phyloP scores from a whole-genome alignment of 202 grass and related monocot species.

The Tripidium arundinaceum region DNA sequence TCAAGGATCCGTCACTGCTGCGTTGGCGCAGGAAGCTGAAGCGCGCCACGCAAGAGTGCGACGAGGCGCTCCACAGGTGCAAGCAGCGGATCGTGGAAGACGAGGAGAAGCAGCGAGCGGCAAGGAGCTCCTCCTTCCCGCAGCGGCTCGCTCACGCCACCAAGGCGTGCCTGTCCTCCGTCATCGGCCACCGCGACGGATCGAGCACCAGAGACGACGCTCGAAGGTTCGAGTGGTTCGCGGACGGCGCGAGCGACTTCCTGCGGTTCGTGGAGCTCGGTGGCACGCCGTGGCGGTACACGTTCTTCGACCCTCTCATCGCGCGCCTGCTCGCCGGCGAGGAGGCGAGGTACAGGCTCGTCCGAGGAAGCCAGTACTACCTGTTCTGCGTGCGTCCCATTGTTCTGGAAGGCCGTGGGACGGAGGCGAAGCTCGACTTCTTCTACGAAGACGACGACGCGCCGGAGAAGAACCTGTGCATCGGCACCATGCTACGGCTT shows the following conservation, averaged over 20 bases:
- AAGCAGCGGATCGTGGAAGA: background rate
- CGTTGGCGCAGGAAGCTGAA: conserved; percentile 23
- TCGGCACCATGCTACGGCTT: background rate
- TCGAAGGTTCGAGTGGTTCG: conserved; percentile 13
- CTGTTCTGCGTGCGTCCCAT: background rate
- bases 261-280: conserved; percentile 17
- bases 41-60: conserved; percentile 1
- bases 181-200: background rate
- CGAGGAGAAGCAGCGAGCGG: background rate
- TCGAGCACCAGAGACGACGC: background rate
- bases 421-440: conserved; percentile 22
- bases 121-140: background rate
- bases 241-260: background rate
- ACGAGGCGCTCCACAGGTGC: background rate
- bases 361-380: background rate
- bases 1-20: background rate
- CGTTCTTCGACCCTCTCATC: conserved; percentile 24
- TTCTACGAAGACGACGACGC: background rate
- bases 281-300: background rate
- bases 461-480: background rate
- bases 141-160: background rate
- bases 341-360: background rate
- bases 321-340: conserved; percentile 12
- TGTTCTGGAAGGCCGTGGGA: background rate
- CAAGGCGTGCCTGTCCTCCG: background rate